A percentile compares a stretch with the other conserved stretches of the same genome.
These are phyloP conservation scores for Populus hybrid DNA, from an alignment of 441 rosid genomes.

Conservation along the genomic window DNA sequence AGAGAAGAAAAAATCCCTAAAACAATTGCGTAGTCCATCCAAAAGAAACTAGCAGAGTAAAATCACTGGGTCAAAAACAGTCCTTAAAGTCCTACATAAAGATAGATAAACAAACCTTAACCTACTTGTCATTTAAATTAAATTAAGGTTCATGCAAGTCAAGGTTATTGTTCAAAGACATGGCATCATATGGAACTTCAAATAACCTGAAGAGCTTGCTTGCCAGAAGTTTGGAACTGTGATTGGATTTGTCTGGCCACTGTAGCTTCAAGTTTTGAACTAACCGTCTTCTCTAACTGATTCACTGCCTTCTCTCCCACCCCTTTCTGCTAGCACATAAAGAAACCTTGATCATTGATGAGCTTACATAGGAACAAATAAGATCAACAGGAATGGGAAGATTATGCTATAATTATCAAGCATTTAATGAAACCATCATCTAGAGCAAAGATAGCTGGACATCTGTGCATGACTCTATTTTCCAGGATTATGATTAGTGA, in stretches of 20 bases:
- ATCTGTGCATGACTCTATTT: neutral
- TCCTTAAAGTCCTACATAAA: neutral
- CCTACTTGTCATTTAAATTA: neutral
- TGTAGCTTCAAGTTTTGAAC: slow-evolving; percentile 62
- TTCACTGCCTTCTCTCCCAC: slow-evolving; percentile 67
- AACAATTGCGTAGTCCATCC: neutral
- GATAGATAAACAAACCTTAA: neutral
- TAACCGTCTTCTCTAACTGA: slow-evolving; percentile 63
- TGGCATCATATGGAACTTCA: neutral
- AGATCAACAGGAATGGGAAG: neutral
- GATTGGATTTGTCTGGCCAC: slow-evolving; percentile 70
- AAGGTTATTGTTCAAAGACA: neutral
- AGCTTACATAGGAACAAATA: neutral
- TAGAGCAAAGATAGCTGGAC: neutral
- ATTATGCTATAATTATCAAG: slow-evolving; percentile 2
- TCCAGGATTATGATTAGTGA: neutral
- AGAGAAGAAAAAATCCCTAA: neutral
- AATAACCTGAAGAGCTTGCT: slow-evolving; percentile 73
- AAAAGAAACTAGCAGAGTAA: neutral
- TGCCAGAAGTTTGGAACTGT: slow-evolving; percentile 78
- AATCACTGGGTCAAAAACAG: neutral
- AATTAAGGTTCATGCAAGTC: neutral
- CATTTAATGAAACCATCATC: slow-evolving; percentile 9
- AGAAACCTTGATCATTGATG: neutral
- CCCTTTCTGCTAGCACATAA: slow-evolving; percentile 47